Conservation (phyloP, 768 basidiomycete genomes). For the Cystobasidium ongulense region DNA sequence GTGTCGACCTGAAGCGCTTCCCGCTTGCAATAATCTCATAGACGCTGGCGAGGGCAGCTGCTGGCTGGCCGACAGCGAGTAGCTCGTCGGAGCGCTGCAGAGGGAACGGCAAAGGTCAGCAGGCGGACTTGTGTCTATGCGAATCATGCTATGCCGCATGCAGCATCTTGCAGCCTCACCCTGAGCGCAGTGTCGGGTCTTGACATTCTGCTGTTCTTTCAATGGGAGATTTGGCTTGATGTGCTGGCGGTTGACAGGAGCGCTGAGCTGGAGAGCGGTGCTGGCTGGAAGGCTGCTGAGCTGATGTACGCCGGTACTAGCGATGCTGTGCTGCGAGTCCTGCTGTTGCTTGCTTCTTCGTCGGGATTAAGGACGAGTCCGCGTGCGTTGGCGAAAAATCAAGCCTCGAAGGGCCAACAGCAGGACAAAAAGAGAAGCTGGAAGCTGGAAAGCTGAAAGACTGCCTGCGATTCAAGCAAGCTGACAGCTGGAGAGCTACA, state of each 20-base stretch:
- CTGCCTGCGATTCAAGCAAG: no score
- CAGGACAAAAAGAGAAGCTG: background rate
- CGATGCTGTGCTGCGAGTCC: background rate
- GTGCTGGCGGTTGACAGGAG: no score
- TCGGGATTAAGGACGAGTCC: background rate
- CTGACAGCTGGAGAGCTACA: no score
- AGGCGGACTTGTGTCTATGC: background rate
- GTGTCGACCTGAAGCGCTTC: conserved; percentile 88
- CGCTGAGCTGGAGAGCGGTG: background rate
- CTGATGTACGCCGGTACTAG: background rate
- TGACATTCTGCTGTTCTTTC: conserved; percentile 2
- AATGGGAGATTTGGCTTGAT: background rate
- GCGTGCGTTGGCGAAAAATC: background rate
- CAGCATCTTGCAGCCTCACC: conserved; percentile 1
- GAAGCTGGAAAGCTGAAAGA: background rate
- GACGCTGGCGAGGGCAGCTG: conserved; percentile 79
- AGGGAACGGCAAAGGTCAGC: background rate
- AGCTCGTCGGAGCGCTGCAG: conserved; percentile 62
- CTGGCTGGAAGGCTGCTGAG: background rate
- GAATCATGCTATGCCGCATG: background rate
- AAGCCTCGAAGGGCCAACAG: background rate
- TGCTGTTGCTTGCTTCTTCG: background rate
- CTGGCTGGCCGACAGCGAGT: conserved; percentile 79
- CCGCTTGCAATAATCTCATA: conserved; percentile 75
- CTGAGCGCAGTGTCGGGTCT: conserved; percentile 30